A percentile compares a stretch with the other conserved stretches of the same genome.
Evolutionary conservation across 2,329 filamentous ascomycete genomes (phyloP).

Genomic region (Magnaporthiopsis rhizophila): DNA sequence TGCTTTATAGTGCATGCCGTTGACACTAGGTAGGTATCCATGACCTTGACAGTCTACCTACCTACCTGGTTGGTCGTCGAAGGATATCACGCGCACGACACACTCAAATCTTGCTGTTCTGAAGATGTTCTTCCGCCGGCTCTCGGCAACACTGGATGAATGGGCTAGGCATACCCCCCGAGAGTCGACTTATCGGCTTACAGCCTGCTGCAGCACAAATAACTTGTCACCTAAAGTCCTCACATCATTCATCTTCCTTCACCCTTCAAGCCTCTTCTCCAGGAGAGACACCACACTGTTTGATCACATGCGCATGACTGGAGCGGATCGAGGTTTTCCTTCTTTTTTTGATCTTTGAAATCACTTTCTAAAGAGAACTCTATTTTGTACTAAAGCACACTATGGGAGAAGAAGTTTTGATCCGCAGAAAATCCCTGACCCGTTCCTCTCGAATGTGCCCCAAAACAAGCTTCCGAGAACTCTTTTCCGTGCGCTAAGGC

Average conservation of each 20-base stretch:
- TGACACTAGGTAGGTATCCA: neutral
- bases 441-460: slow-evolving; percentile 22
- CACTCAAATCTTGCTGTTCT: no score
- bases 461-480: slow-evolving; percentile 21
- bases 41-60: neutral
- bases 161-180: no score
- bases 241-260: no score
- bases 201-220: no score
- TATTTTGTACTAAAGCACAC: slow-evolving; percentile 26
- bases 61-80: no score
- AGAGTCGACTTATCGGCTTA: no score
- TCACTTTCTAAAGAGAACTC: slow-evolving; percentile 24
- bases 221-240: no score
- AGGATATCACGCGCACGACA: no score
- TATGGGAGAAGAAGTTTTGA: slow-evolving; percentile 20
- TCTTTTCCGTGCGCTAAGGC: slow-evolving; percentile 13
- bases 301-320: neutral
- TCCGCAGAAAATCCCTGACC: slow-evolving; percentile 23
- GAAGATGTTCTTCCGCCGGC: no score
- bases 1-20: neutral
- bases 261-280: no score
- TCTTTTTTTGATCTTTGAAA: slow-evolving; percentile 6
- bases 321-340: neutral
- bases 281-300: no score
- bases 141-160: no score